Percentiles rank a stretch among this genome's conserved stretches.
Evolutionary conservation across 2,329 filamentous ascomycete genomes (phyloP).

Genomic region (Ceratocystis albifundus): DNA sequence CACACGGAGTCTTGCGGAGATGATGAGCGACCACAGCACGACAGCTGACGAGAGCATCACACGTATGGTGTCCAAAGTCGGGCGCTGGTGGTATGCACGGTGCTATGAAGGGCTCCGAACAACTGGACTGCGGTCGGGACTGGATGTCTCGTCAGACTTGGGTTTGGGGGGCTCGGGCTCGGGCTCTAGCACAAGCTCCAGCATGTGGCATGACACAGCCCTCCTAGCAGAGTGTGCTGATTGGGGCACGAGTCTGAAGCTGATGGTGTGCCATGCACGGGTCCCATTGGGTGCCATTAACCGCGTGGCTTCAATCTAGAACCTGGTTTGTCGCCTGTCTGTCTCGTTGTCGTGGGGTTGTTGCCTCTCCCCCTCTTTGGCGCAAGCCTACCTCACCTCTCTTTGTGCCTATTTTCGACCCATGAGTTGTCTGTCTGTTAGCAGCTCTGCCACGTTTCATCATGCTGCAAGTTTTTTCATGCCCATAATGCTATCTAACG

Average conservation of each 20-base stretch:
- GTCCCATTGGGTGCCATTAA: slow-evolving; percentile 45
- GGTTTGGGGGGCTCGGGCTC: slow-evolving; percentile 32
- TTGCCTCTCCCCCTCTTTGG: background rate
- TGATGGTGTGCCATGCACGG: slow-evolving; percentile 84
- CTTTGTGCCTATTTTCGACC: background rate
- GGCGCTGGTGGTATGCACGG: slow-evolving; percentile 89
- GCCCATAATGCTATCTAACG: background rate
- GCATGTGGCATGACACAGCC: slow-evolving; percentile 68
- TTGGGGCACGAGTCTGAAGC: slow-evolving; percentile 73
- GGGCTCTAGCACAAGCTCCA: slow-evolving; percentile 27
- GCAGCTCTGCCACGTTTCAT: background rate
- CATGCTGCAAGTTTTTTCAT: background rate
- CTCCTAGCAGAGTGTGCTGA: slow-evolving; percentile 77
- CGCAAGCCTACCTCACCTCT: background rate
- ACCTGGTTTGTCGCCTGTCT: background rate
- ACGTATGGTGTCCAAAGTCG: slow-evolving; percentile 82
- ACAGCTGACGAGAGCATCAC: slow-evolving; percentile 74
- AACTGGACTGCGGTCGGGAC: background rate
- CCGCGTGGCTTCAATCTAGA: slow-evolving; percentile 22
- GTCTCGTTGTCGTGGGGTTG: background rate
- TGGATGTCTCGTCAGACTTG: background rate
- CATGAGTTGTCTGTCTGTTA: background rate
- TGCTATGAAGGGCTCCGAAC: slow-evolving; percentile 62
- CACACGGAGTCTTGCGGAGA: slow-evolving; percentile 52
- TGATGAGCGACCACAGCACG: slow-evolving; percentile 59